phyloP scores from a whole-genome alignment of 2,329 filamentous ascomycete genomes.

The Sporothrix phasma region DNA sequence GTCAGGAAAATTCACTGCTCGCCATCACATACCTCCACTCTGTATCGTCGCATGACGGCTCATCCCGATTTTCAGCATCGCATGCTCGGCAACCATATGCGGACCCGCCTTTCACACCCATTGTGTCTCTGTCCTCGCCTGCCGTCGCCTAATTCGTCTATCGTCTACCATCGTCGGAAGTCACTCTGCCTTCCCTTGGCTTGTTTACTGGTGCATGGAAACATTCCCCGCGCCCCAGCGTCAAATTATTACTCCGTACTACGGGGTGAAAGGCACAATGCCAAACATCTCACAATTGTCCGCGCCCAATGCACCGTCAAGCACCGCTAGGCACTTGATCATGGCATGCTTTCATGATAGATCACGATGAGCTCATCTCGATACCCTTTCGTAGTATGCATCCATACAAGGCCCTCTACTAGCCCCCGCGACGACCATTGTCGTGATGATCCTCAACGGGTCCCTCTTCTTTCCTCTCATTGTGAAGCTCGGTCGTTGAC shows the following conservation, averaged over 20 bases:
- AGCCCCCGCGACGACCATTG: neutral
- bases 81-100: neutral
- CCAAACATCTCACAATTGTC: neutral
- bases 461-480: neutral
- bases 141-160: neutral
- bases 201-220: neutral
- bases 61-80: neutral
- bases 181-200: neutral
- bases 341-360: no score
- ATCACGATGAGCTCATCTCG: no score
- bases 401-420: neutral
- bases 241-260: slow-evolving; percentile 2
- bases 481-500: neutral
- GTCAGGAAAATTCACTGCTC: neutral
- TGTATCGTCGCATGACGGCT: neutral
- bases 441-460: neutral
- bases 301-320: neutral
- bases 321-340: neutral
- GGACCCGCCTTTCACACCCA: neutral
- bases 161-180: neutral
- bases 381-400: neutral
- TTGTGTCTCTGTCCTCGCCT: neutral
- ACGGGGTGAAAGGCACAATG: neutral
- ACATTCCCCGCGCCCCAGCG: neutral
- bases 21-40: slow-evolving; percentile 3